A percentile compares a stretch with the other conserved stretches of the same genome.
Conservation (phyloP, 768 basidiomycete genomes). For the Boletales sp. region DNA sequence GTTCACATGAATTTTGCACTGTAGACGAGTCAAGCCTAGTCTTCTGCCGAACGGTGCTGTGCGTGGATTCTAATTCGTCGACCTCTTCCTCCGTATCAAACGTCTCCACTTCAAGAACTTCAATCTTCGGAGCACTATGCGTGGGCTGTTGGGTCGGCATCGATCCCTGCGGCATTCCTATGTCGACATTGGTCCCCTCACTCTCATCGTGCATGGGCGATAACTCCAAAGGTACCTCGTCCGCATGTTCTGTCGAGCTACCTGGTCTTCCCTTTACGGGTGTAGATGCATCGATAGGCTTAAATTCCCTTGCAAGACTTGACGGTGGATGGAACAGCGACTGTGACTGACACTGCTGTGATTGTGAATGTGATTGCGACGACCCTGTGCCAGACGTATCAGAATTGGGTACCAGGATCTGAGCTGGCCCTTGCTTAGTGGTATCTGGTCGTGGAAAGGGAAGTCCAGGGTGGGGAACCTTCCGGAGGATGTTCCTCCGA, state of each 20-base stretch:
- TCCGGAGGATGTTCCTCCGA: constrained; percentile 36
- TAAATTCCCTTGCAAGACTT: constrained; percentile 19
- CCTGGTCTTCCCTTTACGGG: constrained; percentile 5
- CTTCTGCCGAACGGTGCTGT: neutral
- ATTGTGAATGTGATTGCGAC: constrained; percentile 29
- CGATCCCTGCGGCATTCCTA: neutral
- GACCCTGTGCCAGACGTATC: constrained; percentile 44
- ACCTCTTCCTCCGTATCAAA: constrained; percentile 7
- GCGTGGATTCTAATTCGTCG: constrained; percentile 6
- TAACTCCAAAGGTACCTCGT: constrained; percentile 5
- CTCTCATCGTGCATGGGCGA: neutral
- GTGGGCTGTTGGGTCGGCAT: neutral
- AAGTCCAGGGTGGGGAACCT: constrained; percentile 42
- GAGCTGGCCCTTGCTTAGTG: constrained; percentile 33
- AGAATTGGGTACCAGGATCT: constrained; percentile 54
- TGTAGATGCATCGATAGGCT: constrained; percentile 18
- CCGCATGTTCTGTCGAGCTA: neutral
- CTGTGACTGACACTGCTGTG: constrained; percentile 29
- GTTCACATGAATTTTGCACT: neutral
- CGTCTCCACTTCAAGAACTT: constrained; percentile 9
- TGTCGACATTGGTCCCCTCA: neutral
- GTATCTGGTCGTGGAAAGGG: constrained; percentile 30
- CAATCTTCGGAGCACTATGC: constrained; percentile 7
- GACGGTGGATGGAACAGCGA: constrained; percentile 9
- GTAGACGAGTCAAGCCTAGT: neutral